A percentile compares a stretch with the other conserved stretches of the same genome.
phyloP scores from a whole-genome alignment of 495 filamentous ascomycete genomes.

The Hypoxylon crocopeplum region DNA sequence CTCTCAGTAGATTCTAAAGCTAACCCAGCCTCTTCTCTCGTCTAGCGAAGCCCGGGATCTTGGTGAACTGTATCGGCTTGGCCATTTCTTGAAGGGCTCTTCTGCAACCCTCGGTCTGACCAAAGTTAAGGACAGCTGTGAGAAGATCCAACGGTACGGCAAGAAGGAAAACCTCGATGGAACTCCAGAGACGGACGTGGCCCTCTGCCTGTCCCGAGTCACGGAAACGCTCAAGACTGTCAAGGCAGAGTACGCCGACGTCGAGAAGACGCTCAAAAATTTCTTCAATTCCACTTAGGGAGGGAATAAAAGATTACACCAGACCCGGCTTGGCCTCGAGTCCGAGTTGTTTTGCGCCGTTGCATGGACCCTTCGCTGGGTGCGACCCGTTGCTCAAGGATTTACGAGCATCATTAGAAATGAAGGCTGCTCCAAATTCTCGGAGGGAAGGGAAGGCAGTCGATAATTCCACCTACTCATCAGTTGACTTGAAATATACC shows the following conservation, averaged over 20 bases:
- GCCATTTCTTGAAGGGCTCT: constrained; percentile 98
- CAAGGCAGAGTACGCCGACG: constrained; percentile 78
- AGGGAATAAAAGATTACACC: background rate
- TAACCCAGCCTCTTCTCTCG: constrained; percentile 16
- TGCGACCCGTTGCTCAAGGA: constrained; percentile 12
- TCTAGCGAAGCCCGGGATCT: constrained; percentile 70
- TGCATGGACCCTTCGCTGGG: constrained; percentile 17
- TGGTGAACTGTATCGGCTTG: constrained; percentile 75
- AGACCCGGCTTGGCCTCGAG: constrained; percentile 4
- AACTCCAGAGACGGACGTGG: constrained; percentile 65
- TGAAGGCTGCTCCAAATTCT: constrained; percentile 38
- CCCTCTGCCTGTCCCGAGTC: constrained; percentile 71
- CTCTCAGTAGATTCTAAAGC: constrained; percentile 5
- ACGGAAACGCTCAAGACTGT: constrained; percentile 70
- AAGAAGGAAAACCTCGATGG: constrained; percentile 79
- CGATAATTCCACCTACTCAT: constrained; percentile 27
- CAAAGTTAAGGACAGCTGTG: constrained; percentile 91
- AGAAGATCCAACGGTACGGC: constrained; percentile 95
- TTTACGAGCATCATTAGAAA: constrained; percentile 43
- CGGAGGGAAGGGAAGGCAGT: constrained; percentile 30
- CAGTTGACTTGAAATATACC: constrained; percentile 39
- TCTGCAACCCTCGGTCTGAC: constrained; percentile 92
- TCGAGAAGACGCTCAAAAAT: constrained; percentile 70
- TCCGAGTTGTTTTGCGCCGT: constrained; percentile 24
- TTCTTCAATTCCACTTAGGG: constrained; percentile 65